A percentile compares a stretch with the other conserved stretches of the same genome.
Evolutionary conservation across 75 land plant genomes (phyloP).

Genomic region (Larix kaempferi): DNA sequence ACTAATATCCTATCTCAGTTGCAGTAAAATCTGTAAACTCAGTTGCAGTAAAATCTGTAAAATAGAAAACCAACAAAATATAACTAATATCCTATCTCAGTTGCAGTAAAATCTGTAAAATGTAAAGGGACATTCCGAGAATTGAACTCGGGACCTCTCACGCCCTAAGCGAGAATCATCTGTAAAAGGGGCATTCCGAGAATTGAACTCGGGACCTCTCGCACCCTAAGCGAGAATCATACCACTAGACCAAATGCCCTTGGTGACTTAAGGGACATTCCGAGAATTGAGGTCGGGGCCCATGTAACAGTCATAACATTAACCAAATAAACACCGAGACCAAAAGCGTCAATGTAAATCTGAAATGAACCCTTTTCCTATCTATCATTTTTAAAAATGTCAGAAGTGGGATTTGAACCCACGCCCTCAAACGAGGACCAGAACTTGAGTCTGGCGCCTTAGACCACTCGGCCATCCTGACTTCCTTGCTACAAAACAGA

Average conservation of each 20-base stretch:
- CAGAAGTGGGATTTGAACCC: conserved; percentile 89
- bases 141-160: conserved; percentile 99
- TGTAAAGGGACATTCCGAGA: conserved; percentile 88
- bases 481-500: background rate
- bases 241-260: conserved; percentile 98
- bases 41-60: too few relatives aligned
- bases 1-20: too few relatives aligned
- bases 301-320: too few relatives aligned
- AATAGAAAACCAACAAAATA: too few relatives aligned
- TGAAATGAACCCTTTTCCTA: too few relatives aligned
- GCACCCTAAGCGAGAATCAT: conserved; percentile 99
- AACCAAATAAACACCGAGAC: too few relatives aligned
- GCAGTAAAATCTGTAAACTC: too few relatives aligned
- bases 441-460: conserved; percentile 99
- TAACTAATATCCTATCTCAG: too few relatives aligned
- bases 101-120: too few relatives aligned
- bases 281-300: too few relatives aligned
- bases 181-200: conserved; percentile 84
- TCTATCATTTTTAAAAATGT: background rate
- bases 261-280: too few relatives aligned
- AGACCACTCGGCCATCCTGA: conserved; percentile 99
- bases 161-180: conserved; percentile 99
- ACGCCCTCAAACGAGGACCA: conserved; percentile 77
- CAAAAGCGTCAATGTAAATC: too few relatives aligned
- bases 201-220: conserved; percentile 99